A percentile compares a stretch with the other conserved stretches of the same genome.
These are phyloP conservation scores for Phytophthora cryptogea DNA, from an alignment of 352 stramenopile genomes.

Conservation along the genomic window DNA sequence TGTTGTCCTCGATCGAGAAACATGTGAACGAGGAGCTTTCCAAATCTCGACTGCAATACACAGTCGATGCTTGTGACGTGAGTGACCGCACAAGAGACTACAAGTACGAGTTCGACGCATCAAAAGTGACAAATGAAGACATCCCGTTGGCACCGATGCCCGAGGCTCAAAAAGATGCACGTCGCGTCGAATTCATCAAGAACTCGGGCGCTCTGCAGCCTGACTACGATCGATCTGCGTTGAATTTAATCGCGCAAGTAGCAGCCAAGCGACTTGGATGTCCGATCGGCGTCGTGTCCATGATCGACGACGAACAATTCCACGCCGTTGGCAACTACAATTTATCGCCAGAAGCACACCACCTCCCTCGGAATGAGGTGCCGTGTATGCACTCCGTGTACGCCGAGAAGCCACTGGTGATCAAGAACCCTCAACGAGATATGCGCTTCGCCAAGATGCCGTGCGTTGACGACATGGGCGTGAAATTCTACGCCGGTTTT, in stretches of 20 bases:
- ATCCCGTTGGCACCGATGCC: slow-evolving; percentile 53
- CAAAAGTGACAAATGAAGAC: slow-evolving; percentile 39
- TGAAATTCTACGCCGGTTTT: slow-evolving; percentile 74
- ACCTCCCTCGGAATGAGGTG: slow-evolving; percentile 52
- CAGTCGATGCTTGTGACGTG: slow-evolving; percentile 25
- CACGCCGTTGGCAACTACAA: slow-evolving; percentile 54
- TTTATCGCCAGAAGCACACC: slow-evolving; percentile 32
- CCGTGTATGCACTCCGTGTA: slow-evolving; percentile 66
- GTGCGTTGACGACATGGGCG: slow-evolving; percentile 44
- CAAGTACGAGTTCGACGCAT: slow-evolving; percentile 44
- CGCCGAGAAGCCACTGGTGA: slow-evolving; percentile 59
- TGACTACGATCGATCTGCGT: slow-evolving; percentile 49
- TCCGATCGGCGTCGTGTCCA: slow-evolving; percentile 63
- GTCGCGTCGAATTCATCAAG: slow-evolving; percentile 50
- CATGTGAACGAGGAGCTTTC: slow-evolving; percentile 41
- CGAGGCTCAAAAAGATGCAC: slow-evolving; percentile 38
- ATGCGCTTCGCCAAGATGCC: slow-evolving; percentile 65
- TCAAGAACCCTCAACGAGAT: slow-evolving; percentile 69
- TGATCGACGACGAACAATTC: slow-evolving; percentile 57
- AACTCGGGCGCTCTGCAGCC: slow-evolving; percentile 44
- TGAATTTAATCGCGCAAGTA: slow-evolving; percentile 62
- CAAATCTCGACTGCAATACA: slow-evolving; percentile 28
- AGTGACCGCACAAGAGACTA: slow-evolving; percentile 55
- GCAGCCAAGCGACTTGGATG: slow-evolving; percentile 57
- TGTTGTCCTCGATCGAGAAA: slow-evolving; percentile 47